phyloP scores from a whole-genome alignment of 768 basidiomycete genomes.

The Phylloporus scabripes region DNA sequence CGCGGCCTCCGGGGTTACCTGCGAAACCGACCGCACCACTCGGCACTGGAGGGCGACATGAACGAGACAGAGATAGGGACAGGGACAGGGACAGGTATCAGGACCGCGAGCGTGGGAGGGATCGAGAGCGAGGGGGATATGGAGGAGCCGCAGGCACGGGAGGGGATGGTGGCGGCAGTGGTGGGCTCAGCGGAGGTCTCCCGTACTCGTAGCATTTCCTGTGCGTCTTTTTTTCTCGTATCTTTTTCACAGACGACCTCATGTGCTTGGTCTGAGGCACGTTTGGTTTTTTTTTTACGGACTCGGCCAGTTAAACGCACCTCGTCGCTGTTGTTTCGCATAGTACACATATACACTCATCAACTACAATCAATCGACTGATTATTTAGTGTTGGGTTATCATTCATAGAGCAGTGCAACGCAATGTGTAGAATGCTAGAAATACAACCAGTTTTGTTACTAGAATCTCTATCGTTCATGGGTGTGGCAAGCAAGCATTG shows the following conservation, averaged over 20 bases:
- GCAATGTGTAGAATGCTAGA: constrained; percentile 10
- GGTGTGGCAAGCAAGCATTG: too few species aligned
- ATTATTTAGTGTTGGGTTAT: constrained; percentile 11
- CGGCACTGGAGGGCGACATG: constrained; percentile 11
- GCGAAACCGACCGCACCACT: constrained; percentile 14
- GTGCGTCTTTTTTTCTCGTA: neutral
- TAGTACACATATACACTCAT: constrained; percentile 16
- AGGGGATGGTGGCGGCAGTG: constrained; percentile 3
- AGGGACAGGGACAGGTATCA: constrained; percentile 6
- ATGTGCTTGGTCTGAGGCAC: neutral
- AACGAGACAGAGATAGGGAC: constrained; percentile 16
- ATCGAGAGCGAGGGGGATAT: constrained; percentile 17
- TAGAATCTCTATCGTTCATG: too few species aligned
- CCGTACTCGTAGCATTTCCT: constrained; percentile 24
- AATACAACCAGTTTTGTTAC: neutral
- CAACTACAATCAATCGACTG: constrained; percentile 13
- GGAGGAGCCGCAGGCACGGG: neutral
- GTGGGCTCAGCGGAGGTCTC: constrained; percentile 19
- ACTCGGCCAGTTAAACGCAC: neutral
- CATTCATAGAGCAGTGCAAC: neutral
- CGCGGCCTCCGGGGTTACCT: constrained; percentile 18
- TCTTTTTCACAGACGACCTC: neutral
- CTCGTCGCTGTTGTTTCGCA: constrained; percentile 13
- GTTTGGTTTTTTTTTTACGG: neutral
- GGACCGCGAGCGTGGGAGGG: constrained; percentile 17